Percentiles rank a stretch among this genome's conserved stretches.
Evolutionary conservation across 2,329 filamentous ascomycete genomes (phyloP).

Genomic region (Neophaeococcomyces aloes): DNA sequence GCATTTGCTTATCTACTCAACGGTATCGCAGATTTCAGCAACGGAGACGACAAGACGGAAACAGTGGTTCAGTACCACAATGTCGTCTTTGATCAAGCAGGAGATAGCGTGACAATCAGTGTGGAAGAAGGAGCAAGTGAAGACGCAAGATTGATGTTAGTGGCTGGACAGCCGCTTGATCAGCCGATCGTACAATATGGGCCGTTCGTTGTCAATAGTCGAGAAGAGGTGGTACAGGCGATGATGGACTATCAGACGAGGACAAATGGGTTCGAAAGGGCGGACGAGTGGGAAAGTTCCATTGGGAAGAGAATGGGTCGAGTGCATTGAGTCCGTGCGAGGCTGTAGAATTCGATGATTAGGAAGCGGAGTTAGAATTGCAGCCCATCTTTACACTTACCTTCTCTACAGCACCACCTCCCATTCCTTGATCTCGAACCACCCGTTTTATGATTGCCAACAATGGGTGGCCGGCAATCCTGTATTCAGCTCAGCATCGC

Average conservation of each 20-base stretch:
- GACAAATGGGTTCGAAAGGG: conserved; percentile 70
- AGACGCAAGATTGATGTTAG: conserved; percentile 47
- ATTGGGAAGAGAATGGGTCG: conserved; percentile 65
- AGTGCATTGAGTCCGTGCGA: neutral
- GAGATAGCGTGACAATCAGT: conserved; percentile 62
- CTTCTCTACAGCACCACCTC: no score
- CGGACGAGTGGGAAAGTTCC: conserved; percentile 69
- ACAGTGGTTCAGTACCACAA: conserved; percentile 67
- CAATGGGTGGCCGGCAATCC: no score
- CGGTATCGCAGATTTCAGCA: conserved; percentile 53
- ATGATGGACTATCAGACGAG: conserved; percentile 63
- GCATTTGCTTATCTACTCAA: conserved; percentile 79
- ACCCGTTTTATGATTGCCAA: no score
- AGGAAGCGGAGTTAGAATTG: no score
- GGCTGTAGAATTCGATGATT: no score
- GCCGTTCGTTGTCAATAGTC: conserved; percentile 65
- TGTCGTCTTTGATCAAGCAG: conserved; percentile 72
- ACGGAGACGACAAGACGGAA: conserved; percentile 24
- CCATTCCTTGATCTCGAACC: no score
- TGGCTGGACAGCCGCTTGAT: conserved; percentile 69
- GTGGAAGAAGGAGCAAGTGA: conserved; percentile 56
- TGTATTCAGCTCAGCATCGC: no score
- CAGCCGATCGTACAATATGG: conserved; percentile 76
- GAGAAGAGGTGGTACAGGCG: conserved; percentile 65
- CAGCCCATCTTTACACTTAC: no score